These are phyloP conservation scores for Aspergillus tubingensis DNA, from an alignment of 2,329 filamentous ascomycete species.

Conservation along the genomic window DNA sequence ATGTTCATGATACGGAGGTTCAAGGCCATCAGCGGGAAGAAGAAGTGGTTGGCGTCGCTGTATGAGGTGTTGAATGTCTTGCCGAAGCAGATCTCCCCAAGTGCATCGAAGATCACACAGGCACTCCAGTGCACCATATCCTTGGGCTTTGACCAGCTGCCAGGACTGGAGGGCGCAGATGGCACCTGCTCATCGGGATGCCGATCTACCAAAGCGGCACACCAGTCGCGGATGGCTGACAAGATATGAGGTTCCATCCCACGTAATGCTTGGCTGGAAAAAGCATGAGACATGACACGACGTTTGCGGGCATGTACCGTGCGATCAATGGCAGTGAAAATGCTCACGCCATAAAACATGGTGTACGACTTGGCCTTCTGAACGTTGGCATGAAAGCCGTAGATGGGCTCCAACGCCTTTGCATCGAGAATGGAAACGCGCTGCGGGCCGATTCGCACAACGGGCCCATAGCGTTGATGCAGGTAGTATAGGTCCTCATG, in stretches of 20 bases:
- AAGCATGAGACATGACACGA: slow-evolving; percentile 3
- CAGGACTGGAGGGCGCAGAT: neutral
- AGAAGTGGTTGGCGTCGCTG: neutral
- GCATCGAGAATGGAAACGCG: neutral
- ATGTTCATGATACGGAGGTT: neutral
- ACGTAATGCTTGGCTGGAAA: slow-evolving; percentile 3
- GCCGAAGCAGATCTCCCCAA: neutral
- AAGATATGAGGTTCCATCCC: slow-evolving; percentile 5
- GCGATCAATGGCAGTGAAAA: neutral
- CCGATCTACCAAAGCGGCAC: neutral
- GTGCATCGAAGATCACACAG: neutral
- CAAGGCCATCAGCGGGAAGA: neutral
- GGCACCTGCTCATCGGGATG: neutral
- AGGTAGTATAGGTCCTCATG: slow-evolving; percentile 4
- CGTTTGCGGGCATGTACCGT: neutral
- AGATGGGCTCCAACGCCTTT: neutral
- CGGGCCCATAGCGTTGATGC: neutral
- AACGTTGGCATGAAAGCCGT: slow-evolving; percentile 1
- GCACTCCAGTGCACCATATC: neutral
- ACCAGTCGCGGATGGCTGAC: slow-evolving; percentile 1
- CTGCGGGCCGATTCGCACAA: slow-evolving; percentile 2
- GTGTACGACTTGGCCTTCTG: neutral
- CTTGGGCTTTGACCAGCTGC: neutral
- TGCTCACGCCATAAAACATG: neutral
- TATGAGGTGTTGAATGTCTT: neutral